Base-by-base conservation (phyloP, 352 stramenopile genomes). In the Globisporangium acanthophoron region DNA sequence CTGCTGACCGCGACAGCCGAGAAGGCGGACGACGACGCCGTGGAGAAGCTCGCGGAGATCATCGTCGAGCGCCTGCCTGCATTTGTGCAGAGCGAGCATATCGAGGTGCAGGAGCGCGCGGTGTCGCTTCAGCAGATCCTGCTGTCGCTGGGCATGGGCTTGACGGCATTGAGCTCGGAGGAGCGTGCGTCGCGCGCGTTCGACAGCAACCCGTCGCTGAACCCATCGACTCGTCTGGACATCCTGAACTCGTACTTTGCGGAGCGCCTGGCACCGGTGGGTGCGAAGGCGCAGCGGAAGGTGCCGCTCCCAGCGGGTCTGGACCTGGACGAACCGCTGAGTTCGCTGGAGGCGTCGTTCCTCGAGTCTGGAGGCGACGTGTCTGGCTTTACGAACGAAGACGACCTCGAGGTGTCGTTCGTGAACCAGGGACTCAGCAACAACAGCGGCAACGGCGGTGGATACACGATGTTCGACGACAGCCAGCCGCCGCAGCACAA, bases 81-180 rank as follows among this genome's bases (percentile, higher is more conserved):
- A 2, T 98, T 96, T 63, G 77, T 96, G 45, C 80, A 96, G 56
- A 97, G 87, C 52, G 81, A 92, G 46, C 84, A 97, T 70, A 88
- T 97, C 35, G 92, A 98, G 71, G 96, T 99, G 11, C 90, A 98
- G 68, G 96, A 99, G 72, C 85, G 96, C 60, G 89, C 94, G 11
- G 90, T 96, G 37, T 91, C 87, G 21, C 48, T 92, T n/a, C 75
- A 92, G 60, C 77, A 90, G 61, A 75, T 90, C 15, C 59, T 90
- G 56, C 58, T 88, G 31, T 71, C 76, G 16, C 68, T 91, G 20
- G 68, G 74, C 15, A 78, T 92, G 24, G 85, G 85, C 12, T 66
- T 82, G 27, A 72, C 67, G 33, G 71, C 79, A 5, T 54, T 94
- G 13, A 80, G 64, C 3, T 56, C 76, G 5, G 76, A 92, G 40